Conservation (phyloP, 352 stramenopile species). For the Peronospora farinosa region DNA sequence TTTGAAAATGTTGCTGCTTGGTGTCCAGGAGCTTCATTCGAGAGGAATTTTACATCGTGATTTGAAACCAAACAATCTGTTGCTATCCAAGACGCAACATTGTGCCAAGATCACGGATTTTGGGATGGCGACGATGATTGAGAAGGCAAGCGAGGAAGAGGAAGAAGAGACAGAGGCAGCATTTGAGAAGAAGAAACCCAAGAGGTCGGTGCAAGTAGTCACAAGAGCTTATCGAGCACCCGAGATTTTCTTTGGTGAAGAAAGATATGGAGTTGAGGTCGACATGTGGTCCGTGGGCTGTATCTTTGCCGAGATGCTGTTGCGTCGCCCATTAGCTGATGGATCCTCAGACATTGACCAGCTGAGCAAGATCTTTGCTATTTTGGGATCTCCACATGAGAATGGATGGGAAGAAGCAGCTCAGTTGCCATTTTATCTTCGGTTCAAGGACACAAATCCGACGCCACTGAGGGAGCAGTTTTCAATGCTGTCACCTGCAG, state of each 20-base stretch:
- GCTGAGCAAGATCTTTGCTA: conserved; percentile 64
- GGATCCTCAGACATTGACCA: conserved; percentile 76
- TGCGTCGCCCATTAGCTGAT: conserved; percentile 53
- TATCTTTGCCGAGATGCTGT: conserved; percentile 73
- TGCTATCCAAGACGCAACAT: conserved; percentile 40
- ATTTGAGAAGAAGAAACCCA: conserved; percentile 14
- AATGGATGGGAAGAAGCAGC: conserved; percentile 53
- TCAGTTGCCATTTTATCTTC: conserved; percentile 61
- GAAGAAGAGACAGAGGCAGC: conserved; percentile 12
- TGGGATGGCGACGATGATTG: conserved; percentile 55
- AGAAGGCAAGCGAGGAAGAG: conserved; percentile 6
- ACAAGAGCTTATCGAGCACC: conserved; percentile 66
- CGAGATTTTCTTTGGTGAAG: conserved; percentile 73
- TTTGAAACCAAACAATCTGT: conserved; percentile 78
- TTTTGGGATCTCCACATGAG: conserved; percentile 55
- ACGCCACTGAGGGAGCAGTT: conserved; percentile 54
- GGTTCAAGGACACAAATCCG: conserved; percentile 66
- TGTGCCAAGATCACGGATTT: conserved; percentile 78
- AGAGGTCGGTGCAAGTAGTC: conserved; percentile 65
- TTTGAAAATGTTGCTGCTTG: conserved; percentile 57
- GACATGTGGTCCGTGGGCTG: conserved; percentile 79
- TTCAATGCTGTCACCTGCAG: conserved; percentile 38
- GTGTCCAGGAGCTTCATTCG: conserved; percentile 52
- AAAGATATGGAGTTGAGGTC: conserved; percentile 50
- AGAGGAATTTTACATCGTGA: conserved; percentile 66